Percentiles rank a stretch among this genome's conserved stretches.
Evolutionary conservation across 345 rosid genomes (phyloP).

Genomic region (Boechera divaricarpa): DNA sequence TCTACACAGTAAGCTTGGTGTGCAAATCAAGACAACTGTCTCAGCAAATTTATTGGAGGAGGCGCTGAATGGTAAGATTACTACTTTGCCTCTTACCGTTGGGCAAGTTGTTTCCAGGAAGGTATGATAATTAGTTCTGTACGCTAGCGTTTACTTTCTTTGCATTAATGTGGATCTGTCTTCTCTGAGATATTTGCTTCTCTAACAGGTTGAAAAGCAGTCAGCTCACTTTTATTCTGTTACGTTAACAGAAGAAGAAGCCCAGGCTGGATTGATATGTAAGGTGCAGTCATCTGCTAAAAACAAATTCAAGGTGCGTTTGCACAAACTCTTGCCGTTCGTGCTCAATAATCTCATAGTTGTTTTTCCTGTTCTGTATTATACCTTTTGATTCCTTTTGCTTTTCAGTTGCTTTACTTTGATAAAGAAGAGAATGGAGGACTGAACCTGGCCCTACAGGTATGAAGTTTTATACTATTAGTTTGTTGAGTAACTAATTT

Average conservation of each 20-base stretch:
- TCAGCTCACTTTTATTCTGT: conserved; percentile 95
- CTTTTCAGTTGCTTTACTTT: conserved; percentile 80
- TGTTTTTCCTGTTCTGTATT: neutral
- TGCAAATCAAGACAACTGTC: conserved; percentile 94
- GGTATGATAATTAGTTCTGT: conserved; percentile 51
- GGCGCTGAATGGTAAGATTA: conserved; percentile 76
- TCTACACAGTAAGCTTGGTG: conserved; percentile 82
- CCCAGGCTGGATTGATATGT: conserved; percentile 79
- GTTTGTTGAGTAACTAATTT: neutral
- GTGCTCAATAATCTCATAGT: neutral
- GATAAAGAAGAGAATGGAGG: conserved; percentile 79
- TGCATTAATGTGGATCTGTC: conserved; percentile 32
- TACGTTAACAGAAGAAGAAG: conserved; percentile 83
- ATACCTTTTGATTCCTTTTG: conserved; percentile 11
- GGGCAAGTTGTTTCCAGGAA: conserved; percentile 72
- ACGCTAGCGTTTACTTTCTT: neutral
- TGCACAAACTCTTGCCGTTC: conserved; percentile 2
- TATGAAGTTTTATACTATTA: conserved; percentile 34
- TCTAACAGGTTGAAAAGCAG: conserved; percentile 93
- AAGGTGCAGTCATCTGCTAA: conserved; percentile 85
- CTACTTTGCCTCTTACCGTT: conserved; percentile 60
- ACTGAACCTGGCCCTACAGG: conserved; percentile 87
- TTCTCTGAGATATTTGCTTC: conserved; percentile 26
- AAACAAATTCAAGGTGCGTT: conserved; percentile 93
- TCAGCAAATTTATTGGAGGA: conserved; percentile 88